These are phyloP conservation scores for Microdochium nivale DNA, from an alignment of 2,329 filamentous ascomycete species.

Conservation along the genomic window DNA sequence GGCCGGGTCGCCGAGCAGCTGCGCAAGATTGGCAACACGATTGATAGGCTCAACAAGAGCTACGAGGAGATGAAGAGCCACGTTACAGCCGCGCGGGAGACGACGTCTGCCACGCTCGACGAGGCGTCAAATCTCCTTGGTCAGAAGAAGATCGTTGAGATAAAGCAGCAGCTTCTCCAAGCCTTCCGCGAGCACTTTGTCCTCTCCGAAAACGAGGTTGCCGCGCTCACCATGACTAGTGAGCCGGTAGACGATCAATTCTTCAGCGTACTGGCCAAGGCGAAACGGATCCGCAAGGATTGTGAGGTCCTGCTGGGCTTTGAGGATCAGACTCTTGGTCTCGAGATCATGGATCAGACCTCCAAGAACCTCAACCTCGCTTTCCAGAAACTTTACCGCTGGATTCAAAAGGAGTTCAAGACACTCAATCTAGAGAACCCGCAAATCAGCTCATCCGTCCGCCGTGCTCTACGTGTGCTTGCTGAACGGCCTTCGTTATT, in stretches of 20 bases:
- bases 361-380: constrained; percentile 80
- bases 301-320: constrained; percentile 84
- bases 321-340: constrained; percentile 78
- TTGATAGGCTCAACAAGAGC: constrained; percentile 68
- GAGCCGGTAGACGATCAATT: constrained; percentile 82
- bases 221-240: constrained; percentile 65
- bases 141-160: constrained; percentile 66
- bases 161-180: constrained; percentile 68
- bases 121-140: constrained; percentile 68
- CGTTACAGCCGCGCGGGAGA: constrained; percentile 64
- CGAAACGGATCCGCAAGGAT: constrained; percentile 81
- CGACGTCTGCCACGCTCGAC: constrained; percentile 65
- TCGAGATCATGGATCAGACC: constrained; percentile 87
- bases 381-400: constrained; percentile 92
- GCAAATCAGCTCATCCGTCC: constrained; percentile 78
- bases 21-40: constrained; percentile 69
- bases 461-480: constrained; percentile 74
- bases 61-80: constrained; percentile 75
- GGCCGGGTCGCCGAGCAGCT: constrained; percentile 90
- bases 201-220: constrained; percentile 71
- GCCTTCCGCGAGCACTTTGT: constrained; percentile 79
- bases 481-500: constrained; percentile 86
- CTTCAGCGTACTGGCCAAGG: constrained; percentile 66
- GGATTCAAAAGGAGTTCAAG: constrained; percentile 91
- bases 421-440: constrained; percentile 88